Base-by-base conservation (phyloP, 1,284 basidiomycete genomes). In the Xanthoconium separans region DNA sequence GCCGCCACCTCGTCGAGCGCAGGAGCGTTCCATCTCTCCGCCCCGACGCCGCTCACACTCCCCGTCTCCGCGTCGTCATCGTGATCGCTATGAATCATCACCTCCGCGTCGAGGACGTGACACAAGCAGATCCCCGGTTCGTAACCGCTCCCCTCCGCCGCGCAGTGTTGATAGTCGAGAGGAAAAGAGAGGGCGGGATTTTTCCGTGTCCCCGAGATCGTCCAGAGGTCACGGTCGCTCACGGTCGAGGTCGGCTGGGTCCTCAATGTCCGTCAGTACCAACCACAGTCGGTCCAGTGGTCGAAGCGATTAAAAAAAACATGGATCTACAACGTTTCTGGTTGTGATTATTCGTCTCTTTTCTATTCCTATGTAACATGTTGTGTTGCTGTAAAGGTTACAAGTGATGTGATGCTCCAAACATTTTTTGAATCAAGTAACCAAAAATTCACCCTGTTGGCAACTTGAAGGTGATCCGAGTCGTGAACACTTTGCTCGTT, bases 191-290 rank as follows among this genome's bases (percentile, higher is more conserved):
- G 60, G 62, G 9, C 51, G 57, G 24, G 44, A 56, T 12, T 6
- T 34, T 13, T 60, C 69, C 13, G 33, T 43, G 6, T 64, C 69
- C 11, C 61, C 63, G 1, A 54, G 52, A 43, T 43, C 55, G 3
- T 24, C 53, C 12, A 46, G 51, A 36, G 47, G 39, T 15, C 57
- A 36, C 41, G 53, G 50, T 34, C 61, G 58, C 20, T 57, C 62
- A n/a, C 65, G 69, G 44, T 68, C 66, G 1, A 54, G 64, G 27
- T 75, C 75, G 18, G 69, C 69, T 20, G 71, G 74, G 34, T 78
- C 76, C 7, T 76, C 76, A 5, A 78, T 78, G 77, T 78, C 76
- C 49, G 77, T 78, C 30, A 78, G 76, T 59, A 73, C 73, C 40
- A 64, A 61, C 33, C 67, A 70, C 34, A 71, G 59, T 47, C 60